Conservation (phyloP, 257 asterid species). For the Solanum rostratum region DNA sequence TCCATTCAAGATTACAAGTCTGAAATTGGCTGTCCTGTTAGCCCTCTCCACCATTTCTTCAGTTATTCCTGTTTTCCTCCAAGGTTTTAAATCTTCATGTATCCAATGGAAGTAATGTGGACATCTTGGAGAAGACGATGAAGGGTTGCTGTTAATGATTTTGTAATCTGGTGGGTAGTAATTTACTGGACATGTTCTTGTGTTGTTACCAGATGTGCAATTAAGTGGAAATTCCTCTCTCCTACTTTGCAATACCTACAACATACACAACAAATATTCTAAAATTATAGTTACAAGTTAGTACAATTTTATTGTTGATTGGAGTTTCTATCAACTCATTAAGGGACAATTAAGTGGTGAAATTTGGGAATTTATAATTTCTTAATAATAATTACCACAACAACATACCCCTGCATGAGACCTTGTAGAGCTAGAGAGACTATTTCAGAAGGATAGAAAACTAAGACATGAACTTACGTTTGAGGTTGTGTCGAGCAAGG, state of each 20-base stretch:
- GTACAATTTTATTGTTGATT: background rate
- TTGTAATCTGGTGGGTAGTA: constrained; percentile 27
- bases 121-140: constrained; percentile 17
- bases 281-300: background rate
- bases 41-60: constrained; percentile 48
- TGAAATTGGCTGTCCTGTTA: constrained; percentile 42
- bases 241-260: background rate
- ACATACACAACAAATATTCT: background rate
- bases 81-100: constrained; percentile 54
- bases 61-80: constrained; percentile 60
- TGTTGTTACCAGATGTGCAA: constrained; percentile 24
- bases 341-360: background rate
- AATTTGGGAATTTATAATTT: background rate
- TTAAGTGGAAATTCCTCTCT: constrained; percentile 31
- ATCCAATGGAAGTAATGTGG: constrained; percentile 77
- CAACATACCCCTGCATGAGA: too few relatives aligned
- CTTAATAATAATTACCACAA: too few relatives aligned
- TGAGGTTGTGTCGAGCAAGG: background rate
- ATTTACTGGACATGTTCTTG: constrained; percentile 46
- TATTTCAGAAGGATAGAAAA: background rate
- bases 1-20: constrained; percentile 52
- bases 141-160: background rate
- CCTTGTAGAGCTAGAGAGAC: background rate
- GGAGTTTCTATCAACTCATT: background rate
- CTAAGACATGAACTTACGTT: background rate